Evolutionary conservation across 257 asterid genomes (phyloP).

Genomic region (Plantago major): DNA sequence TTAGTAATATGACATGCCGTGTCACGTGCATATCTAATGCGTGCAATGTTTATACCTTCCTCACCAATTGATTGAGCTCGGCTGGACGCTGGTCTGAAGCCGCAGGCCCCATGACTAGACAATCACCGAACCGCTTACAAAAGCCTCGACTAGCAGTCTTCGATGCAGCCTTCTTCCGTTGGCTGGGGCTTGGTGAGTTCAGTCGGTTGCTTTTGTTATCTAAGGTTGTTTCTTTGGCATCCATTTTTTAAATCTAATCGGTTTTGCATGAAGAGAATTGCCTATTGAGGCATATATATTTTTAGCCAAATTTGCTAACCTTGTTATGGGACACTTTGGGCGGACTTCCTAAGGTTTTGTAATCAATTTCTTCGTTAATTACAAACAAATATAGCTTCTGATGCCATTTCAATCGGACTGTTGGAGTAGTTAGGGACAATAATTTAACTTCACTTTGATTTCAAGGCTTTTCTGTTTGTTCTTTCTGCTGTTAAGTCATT

Average conservation of each 20-base stretch:
- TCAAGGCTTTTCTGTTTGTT: neutral
- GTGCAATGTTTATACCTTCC: constrained; percentile 22
- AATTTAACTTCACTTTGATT: neutral
- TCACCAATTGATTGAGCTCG: constrained; percentile 21
- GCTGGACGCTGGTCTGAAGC: constrained; percentile 9
- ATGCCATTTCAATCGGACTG: neutral
- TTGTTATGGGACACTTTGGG: constrained; percentile 27
- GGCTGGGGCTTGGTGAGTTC: constrained; percentile 18
- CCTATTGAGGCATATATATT: neutral
- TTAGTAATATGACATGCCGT: neutral
- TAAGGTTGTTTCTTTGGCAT: constrained; percentile 18
- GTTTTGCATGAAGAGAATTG: neutral
- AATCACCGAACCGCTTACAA: constrained; percentile 40
- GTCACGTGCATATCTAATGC: neutral
- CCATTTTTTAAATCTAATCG: constrained; percentile 18
- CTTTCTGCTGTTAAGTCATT: constrained; percentile 1
- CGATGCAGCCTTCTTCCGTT: constrained; percentile 17
- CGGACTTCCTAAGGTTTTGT: constrained; percentile 35
- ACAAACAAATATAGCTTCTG: neutral
- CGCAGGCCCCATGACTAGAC: constrained; percentile 48
- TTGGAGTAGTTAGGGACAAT: neutral
- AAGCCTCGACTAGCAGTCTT: constrained; percentile 27
- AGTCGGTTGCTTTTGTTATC: constrained; percentile 13
- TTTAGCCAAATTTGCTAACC: neutral
- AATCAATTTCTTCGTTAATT: neutral